phyloP scores from a whole-genome alignment of 2,329 filamentous ascomycete genomes.

The Colletotrichum endophyticum region DNA sequence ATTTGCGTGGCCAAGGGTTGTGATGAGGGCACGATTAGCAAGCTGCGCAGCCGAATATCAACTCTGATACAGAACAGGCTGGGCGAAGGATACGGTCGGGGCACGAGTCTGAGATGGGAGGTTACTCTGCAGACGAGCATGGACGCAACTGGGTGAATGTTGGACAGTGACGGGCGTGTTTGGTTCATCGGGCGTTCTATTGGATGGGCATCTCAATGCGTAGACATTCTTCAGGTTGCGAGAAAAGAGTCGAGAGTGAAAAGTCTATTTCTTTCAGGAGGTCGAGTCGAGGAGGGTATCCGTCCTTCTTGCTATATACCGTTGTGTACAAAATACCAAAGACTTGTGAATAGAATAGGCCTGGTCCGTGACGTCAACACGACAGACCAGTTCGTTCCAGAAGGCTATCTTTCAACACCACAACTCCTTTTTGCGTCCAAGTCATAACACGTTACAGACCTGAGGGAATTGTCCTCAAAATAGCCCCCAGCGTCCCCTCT shows the following conservation, averaged over 20 bases:
- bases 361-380: neutral
- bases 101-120: constrained; percentile 86
- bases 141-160: constrained; percentile 27
- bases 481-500: constrained; percentile 53
- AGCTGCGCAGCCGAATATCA: constrained; percentile 76
- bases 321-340: constrained; percentile 9
- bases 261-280: constrained; percentile 1
- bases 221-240: neutral
- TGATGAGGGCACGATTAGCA: constrained; percentile 73
- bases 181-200: neutral
- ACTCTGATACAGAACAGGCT: constrained; percentile 84
- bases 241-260: neutral
- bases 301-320: constrained; percentile 24
- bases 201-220: neutral
- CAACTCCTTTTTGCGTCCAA: constrained; percentile 11
- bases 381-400: neutral
- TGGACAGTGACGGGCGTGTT: neutral
- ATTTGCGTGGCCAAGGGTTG: constrained; percentile 69
- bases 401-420: constrained; percentile 3
- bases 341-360: neutral
- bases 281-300: constrained; percentile 34
- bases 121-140: constrained; percentile 81
- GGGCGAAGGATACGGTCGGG: constrained; percentile 85
- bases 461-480: constrained; percentile 38
- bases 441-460: constrained; percentile 14